phyloP scores from a whole-genome alignment of 768 basidiomycete genomes.

The Boletus subcaerulescens region DNA sequence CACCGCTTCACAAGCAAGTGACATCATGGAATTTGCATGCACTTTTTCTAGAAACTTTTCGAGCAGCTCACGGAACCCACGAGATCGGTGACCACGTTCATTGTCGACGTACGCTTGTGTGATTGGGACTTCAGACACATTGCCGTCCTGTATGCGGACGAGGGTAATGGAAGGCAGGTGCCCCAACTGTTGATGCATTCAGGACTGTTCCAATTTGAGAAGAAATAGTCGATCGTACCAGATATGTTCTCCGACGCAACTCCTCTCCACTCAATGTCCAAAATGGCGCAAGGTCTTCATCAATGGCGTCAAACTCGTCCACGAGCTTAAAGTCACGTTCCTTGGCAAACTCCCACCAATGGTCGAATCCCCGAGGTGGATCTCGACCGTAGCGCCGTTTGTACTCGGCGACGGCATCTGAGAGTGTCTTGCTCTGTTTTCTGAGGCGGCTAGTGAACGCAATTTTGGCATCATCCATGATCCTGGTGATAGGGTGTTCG shows the following conservation, averaged over 20 bases:
- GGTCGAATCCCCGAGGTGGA: conserved; percentile 89
- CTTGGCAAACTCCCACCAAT: conserved; percentile 83
- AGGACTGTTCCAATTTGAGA: background rate
- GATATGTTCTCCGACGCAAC: conserved; percentile 56
- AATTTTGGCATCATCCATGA: conserved; percentile 83
- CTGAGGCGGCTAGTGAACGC: conserved; percentile 63
- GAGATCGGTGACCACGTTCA: conserved; percentile 75
- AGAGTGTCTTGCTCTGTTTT: conserved; percentile 77
- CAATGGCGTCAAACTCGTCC: conserved; percentile 85
- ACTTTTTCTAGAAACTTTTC: conserved; percentile 66
- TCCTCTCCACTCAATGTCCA: conserved; percentile 73
- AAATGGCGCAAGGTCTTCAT: conserved; percentile 80
- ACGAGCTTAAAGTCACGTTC: conserved; percentile 71
- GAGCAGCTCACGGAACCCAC: conserved; percentile 76
- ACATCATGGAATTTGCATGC: conserved; percentile 13
- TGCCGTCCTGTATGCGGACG: conserved; percentile 70
- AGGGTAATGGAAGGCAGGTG: conserved; percentile 82
- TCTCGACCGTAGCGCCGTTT: conserved; percentile 67
- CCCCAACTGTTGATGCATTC: conserved; percentile 49
- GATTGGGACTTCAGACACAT: conserved; percentile 56
- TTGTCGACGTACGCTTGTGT: conserved; percentile 52
- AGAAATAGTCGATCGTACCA: conserved; percentile 39
- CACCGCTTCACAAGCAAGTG: background rate
- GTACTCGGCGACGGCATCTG: conserved; percentile 81
- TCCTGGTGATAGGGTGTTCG: conserved; percentile 77